phyloP scores from a whole-genome alignment of 2,329 filamentous ascomycete genomes.

The Fusarium lyarnte region DNA sequence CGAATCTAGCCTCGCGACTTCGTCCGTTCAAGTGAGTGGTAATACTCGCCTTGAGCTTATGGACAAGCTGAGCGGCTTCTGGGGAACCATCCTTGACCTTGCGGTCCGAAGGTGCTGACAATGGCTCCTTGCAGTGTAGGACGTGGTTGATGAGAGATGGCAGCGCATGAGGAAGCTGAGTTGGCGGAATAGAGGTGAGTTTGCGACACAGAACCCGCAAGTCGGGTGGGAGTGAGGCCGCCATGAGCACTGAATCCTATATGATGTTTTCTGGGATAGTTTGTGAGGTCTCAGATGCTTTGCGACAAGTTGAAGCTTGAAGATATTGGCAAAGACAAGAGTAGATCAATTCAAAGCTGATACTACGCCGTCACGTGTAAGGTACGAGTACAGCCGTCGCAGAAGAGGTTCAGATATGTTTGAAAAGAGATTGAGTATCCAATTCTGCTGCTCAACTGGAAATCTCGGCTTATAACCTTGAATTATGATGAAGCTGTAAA shows the following conservation, averaged over 20 bases:
- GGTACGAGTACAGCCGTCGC: not conserved
- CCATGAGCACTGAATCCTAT: slow-evolving; percentile 33
- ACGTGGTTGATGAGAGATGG: slow-evolving; percentile 73
- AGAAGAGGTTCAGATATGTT: not conserved
- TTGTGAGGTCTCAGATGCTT: slow-evolving; percentile 13
- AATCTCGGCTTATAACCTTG: slow-evolving; percentile 5
- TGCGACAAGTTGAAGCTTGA: slow-evolving; percentile 16
- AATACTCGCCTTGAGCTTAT: slow-evolving; percentile 83
- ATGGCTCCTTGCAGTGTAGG: slow-evolving; percentile 64
- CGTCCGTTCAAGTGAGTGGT: slow-evolving; percentile 82
- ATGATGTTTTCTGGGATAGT: not conserved
- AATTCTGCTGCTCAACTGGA: not conserved
- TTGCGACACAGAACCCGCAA: slow-evolving; percentile 73
- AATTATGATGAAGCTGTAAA: slow-evolving; percentile 27
- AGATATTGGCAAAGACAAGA: slow-evolving; percentile 6
- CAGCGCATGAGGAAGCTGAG: slow-evolving; percentile 77
- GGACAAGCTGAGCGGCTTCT: slow-evolving; percentile 75
- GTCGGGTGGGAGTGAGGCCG: slow-evolving; percentile 60
- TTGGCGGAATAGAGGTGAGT: slow-evolving; percentile 75
- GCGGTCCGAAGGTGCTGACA: slow-evolving; percentile 71
- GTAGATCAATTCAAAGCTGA: slow-evolving; percentile 9
- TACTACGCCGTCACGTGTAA: slow-evolving; percentile 4
- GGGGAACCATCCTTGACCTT: slow-evolving; percentile 69
- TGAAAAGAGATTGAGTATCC: not conserved
- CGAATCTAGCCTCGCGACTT: slow-evolving; percentile 77